Percentiles rank a stretch among this genome's conserved stretches.
These are phyloP conservation scores for Cladosporium velox DNA, from an alignment of 2,329 filamentous ascomycete species.

Conservation along the genomic window DNA sequence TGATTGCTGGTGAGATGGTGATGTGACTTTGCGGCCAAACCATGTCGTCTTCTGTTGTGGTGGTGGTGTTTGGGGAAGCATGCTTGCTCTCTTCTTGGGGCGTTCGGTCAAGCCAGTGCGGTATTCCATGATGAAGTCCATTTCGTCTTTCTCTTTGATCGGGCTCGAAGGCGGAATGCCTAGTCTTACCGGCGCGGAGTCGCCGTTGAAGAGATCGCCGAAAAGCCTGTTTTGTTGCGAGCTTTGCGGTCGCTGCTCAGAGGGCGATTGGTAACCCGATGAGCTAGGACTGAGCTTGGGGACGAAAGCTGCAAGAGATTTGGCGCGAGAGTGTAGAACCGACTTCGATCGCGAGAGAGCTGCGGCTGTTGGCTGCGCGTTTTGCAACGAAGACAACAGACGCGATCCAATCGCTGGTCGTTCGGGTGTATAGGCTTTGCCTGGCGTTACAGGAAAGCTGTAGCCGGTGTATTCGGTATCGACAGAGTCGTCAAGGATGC, in stretches of 20 bases:
- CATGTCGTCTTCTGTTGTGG: constrained; percentile 30
- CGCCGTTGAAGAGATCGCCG: constrained; percentile 37
- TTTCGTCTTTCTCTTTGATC: constrained; percentile 34
- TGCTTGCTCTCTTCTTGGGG: constrained; percentile 26
- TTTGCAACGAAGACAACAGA: constrained; percentile 32
- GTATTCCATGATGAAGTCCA: constrained; percentile 41
- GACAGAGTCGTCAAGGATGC: constrained; percentile 25
- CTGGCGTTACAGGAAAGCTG: constrained; percentile 23
- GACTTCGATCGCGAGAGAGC: constrained; percentile 34
- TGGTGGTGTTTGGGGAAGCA: constrained; percentile 17
- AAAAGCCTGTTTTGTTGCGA: constrained; percentile 29
- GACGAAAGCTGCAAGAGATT: constrained; percentile 35
- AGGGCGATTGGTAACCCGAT: constrained; percentile 20
- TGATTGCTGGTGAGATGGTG: constrained; percentile 19
- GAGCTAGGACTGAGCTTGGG: constrained; percentile 31
- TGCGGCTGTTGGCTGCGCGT: constrained; percentile 33
- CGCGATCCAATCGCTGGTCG: constrained; percentile 32
- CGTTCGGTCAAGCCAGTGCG: constrained; percentile 37
- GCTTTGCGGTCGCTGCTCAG: constrained; percentile 16
- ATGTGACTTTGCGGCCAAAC: constrained; percentile 35
- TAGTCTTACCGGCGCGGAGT: constrained; percentile 38
- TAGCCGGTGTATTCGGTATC: constrained; percentile 23
- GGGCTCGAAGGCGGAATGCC: constrained; percentile 34
- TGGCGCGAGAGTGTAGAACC: constrained; percentile 35
- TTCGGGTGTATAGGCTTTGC: constrained; percentile 23